phyloP scores from a whole-genome alignment of 1,284 basidiomycete species.

The Coniferiporia sulphurascens region DNA sequence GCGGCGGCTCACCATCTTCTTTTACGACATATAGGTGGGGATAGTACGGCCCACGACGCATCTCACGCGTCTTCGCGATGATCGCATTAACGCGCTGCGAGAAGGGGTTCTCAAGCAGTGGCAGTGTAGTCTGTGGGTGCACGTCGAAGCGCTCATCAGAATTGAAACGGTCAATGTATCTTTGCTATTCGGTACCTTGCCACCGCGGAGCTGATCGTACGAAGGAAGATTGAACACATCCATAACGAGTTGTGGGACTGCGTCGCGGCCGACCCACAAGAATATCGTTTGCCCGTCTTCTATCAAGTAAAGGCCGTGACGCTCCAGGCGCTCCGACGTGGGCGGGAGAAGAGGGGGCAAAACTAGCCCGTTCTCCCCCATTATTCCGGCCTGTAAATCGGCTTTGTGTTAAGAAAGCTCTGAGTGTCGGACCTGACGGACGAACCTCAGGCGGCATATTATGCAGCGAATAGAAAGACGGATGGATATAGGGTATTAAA shows the following conservation, averaged over 20 bases:
- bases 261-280: slow-evolving; percentile 95
- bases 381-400: slow-evolving; percentile 61
- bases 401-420: not conserved
- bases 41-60: slow-evolving; percentile 86
- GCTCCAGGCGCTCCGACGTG: slow-evolving; percentile 89
- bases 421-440: not conserved
- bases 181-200: slow-evolving; percentile 60
- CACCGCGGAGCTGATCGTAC: slow-evolving; percentile 86
- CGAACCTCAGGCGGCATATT: slow-evolving; percentile 90
- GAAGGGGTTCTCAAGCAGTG: slow-evolving; percentile 87
- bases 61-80: slow-evolving; percentile 88
- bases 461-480: slow-evolving; percentile 93
- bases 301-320: slow-evolving; percentile 95
- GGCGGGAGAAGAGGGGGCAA: slow-evolving; percentile 86
- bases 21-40: slow-evolving; percentile 98
- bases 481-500: slow-evolving; percentile 91
- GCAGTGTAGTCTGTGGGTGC: slow-evolving; percentile 68
- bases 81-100: slow-evolving; percentile 91
- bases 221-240: slow-evolving; percentile 92
- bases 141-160: not conserved
- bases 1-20: slow-evolving; percentile 93
- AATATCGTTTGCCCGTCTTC: slow-evolving; percentile 98
- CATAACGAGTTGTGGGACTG: slow-evolving; percentile 88
- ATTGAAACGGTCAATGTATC: not conserved
- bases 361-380: slow-evolving; percentile 77